Evolutionary conservation across 2,329 filamentous ascomycete genomes (phyloP), one percentile per base, ranked within the genome.

Genomic region (Trichoderma asperellum): DNA sequence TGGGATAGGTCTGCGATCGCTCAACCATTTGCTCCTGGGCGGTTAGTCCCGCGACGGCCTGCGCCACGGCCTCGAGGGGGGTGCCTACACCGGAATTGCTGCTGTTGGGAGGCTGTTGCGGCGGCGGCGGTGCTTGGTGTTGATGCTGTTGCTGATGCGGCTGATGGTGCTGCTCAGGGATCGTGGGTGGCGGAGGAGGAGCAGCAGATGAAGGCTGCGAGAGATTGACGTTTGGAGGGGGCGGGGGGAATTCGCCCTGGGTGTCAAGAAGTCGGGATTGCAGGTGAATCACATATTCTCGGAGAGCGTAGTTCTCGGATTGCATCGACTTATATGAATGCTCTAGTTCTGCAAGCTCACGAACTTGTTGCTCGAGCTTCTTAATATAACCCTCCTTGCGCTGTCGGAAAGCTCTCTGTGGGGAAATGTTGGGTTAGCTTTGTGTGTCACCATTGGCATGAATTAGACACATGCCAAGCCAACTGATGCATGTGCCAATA

Each of bases 301-400:
- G 90, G 53, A 99, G 84, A 71, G 92, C 89, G 78, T 94, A 96
- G 81, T 97, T 97, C 79, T 99, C 95, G 34, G 88, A 85, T 77
- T 97, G 93, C 32, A 97, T 83, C n/a, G 86, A 83, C 79, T 97
- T 96, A 80, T 88, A 93, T 68, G 87, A 88, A 72, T 92, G 87
- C 73, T 94, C 92, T 80, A 97, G 88, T 21, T 89, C 86, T 74
- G 88, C 86, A 73, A 89, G 92, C 35, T 96, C 92, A 75, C 93
- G 90, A 63, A 97, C 93, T 78, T 98, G 93, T 77, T 96, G 92
- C 81, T 99, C 96, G 7, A 99, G 87, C 79, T 97, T 96, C 84
- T 97, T 97, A 80, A 99, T 99, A 79, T 99, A 97, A 57, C 93
- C 92, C 81, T 99, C 96, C 79, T 99, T 99, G 72, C 96, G 92